Base-by-base conservation (phyloP, 192 early-diverging fungal species). In the Spizellomyces sp. region DNA sequence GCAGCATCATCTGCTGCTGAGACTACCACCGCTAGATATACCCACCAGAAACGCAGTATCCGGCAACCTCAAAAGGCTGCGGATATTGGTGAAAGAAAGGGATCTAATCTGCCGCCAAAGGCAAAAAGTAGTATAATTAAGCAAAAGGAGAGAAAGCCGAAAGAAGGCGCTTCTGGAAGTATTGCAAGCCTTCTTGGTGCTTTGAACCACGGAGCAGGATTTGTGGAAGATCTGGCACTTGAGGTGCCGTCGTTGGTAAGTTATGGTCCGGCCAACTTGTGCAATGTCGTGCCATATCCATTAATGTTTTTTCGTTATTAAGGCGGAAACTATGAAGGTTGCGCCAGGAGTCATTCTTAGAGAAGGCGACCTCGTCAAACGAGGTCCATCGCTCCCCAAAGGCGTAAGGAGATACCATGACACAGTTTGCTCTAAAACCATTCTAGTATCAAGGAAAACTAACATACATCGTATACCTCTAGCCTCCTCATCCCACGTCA, bases 311-410 rank as follows among this genome's bases (percentile, higher is more conserved):
- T 58, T 58, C 6, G 15, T 5, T 41, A 4, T 48, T 44, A 48
- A 84, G 83, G 67, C 75, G 8, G 83, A 84, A 8, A 82, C 80
- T 6, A 82, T 84, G 78, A 71, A 74, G 48, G 36, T 84, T 21
- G 80, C 77, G 21, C 58, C 83, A 1, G 83, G 83, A 5, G 80
- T 82, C 2, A 75, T 73, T 27, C 54, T 85, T 6, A 46, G 60
- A 45, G 80, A 85, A 71, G 79, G 80, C 14, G 83, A 82, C n/a
- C 65, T 64, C n/a, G 70, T 82, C 9, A 84, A 80, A 65, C 71
- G 77, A 36, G 74, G 83, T 21, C 47, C 77, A 6, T 27, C 14
- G 46, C 10, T 55, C 5, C n/a, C 55, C 0, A 69, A 54, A 9
- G 72, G 58, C 65, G 69, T 62, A 21, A 66, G 27, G 15, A 41